A percentile compares a stretch with the other conserved stretches of the same genome.
Evolutionary conservation across 2,329 filamentous ascomycete species (phyloP).

Genomic region (Penicillium frequentans): DNA sequence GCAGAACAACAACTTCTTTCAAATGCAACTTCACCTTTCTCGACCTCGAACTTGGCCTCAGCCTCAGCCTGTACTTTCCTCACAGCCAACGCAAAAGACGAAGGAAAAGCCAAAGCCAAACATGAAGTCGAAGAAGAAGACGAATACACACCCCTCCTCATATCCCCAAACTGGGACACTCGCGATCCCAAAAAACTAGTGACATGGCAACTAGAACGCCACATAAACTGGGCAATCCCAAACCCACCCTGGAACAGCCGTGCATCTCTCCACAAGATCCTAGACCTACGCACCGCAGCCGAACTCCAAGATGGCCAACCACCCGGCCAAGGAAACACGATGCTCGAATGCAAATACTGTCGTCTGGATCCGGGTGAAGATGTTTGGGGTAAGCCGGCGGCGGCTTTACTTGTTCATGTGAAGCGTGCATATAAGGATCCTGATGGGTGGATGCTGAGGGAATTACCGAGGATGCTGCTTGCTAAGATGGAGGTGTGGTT

Average conservation of each 20-base stretch:
- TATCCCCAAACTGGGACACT: background rate
- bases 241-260: background rate
- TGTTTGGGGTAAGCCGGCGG: background rate
- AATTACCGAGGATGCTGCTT: background rate
- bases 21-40: background rate
- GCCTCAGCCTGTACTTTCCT: too few species aligned
- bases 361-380: background rate
- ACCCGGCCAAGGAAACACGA: background rate
- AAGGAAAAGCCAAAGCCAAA: background rate
- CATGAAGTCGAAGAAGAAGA: background rate
- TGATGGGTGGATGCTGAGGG: background rate
- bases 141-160: background rate
- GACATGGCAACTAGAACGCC: conserved; percentile 1
- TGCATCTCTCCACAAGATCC: background rate
- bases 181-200: background rate
- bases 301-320: background rate
- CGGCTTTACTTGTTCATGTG: background rate
- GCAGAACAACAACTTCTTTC: background rate
- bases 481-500: background rate
- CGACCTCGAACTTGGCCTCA: too few species aligned
- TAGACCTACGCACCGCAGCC: background rate
- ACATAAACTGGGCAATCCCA: background rate
- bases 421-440: background rate
- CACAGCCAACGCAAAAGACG: too few species aligned
- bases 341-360: background rate